Evolutionary conservation across 768 basidiomycete genomes (phyloP), one percentile per base, ranked within the genome.

Genomic region (Amanita muscaria): DNA sequence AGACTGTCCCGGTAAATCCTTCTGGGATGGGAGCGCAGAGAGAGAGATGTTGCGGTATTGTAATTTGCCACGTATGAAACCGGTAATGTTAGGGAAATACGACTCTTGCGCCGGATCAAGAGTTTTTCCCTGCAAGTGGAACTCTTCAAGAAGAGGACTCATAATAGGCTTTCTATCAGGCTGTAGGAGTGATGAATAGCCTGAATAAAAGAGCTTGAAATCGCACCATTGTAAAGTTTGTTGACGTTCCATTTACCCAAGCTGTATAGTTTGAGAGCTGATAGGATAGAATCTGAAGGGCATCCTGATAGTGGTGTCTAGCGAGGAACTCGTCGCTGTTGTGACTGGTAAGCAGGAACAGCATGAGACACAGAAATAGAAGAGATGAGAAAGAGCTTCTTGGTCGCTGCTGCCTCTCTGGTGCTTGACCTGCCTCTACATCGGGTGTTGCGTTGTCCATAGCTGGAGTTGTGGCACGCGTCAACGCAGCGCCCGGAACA

Each of bases 331-430:
- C 82, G 53, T 86, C 84, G 5, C 75, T 72, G 48, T 73, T 80
- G 48, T 82, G 79, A 53, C 79, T 87, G 37, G 81, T 84, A 60
- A 89, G 74, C 76, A 89, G 72, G 62, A 83, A 88, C 21, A 89
- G 66, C 56, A 88, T 69, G 47, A 89, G 75, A 52, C 70, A 73
- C 44, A 88, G 67, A 65, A 90, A 78, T 27, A 89, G 68, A 52
- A 90, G 76, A 5, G 82, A 79, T 1, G 86, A 75, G 31, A 88
- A 63, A 1, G 83, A 80, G 59, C 74, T 76, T 21, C 82, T 73
- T 23, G 64, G 62, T 11, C 60, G 51, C 30, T 63, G 63, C 23
- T 53, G 52, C 38, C 51, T 39, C 46, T 48, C 52, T 41, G 49
- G 50, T 41, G 63, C 61, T 46, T 61, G 37, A 23, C 64, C 68